A percentile compares a stretch with the other conserved stretches of the same genome.
Evolutionary conservation across 305 asterid species (phyloP).

Genomic region (Salvia sclarea): DNA sequence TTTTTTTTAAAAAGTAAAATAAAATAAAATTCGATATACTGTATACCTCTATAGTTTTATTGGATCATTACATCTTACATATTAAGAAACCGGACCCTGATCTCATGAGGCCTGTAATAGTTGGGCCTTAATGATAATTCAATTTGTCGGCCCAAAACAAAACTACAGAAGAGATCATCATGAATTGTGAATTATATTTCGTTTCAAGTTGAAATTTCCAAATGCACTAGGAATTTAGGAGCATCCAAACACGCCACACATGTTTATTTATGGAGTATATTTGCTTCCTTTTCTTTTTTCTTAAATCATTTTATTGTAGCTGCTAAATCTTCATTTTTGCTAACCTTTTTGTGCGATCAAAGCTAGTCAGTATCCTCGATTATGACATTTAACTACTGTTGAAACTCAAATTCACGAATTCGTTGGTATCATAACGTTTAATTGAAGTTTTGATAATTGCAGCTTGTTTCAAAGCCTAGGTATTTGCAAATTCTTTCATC

Average conservation of each 20-base stretch:
- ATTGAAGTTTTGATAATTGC: conserved; percentile 6
- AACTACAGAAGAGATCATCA: background rate
- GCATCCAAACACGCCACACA: conserved; percentile 28
- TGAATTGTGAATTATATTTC: background rate
- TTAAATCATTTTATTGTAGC: background rate
- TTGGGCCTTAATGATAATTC: background rate
- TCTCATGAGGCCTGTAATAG: background rate
- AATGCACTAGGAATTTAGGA: background rate
- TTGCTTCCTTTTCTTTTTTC: background rate
- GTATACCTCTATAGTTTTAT: too few species aligned
- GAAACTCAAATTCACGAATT: conserved; percentile 28
- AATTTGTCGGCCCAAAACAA: background rate
- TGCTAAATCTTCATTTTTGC: conserved; percentile 17
- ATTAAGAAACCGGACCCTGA: background rate
- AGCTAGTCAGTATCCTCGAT: conserved; percentile 26
- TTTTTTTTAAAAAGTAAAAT: too few species aligned
- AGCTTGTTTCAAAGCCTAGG: conserved; percentile 26
- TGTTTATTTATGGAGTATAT: conserved; percentile 7
- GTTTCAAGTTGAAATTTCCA: background rate
- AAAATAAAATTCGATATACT: too few species aligned
- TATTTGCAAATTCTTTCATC: conserved; percentile 5
- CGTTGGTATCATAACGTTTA: background rate
- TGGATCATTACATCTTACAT: background rate
- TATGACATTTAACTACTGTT: conserved; percentile 20
- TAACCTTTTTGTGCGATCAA: conserved; percentile 22